These are phyloP conservation scores for Kuraishia floccosa DNA, from an alignment of 805 yeast genomes.

Conservation along the genomic window DNA sequence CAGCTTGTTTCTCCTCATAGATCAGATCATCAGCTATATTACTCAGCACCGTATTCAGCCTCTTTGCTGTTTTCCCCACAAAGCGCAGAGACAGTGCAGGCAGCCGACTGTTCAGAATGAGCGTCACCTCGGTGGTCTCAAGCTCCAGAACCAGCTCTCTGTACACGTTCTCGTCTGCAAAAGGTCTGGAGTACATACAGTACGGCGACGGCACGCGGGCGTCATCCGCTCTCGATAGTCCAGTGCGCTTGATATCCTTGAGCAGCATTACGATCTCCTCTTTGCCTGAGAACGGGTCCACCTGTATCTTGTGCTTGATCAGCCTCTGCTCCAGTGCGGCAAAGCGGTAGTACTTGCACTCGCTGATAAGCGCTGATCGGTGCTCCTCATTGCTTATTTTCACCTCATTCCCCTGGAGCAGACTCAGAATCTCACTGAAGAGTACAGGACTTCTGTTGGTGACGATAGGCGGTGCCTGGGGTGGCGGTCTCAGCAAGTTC, in stretches of 20 bases:
- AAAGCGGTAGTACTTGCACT: constrained; percentile 71
- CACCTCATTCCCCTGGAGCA: constrained; percentile 43
- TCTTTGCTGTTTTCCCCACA: constrained; percentile 14
- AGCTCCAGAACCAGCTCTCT: constrained; percentile 32
- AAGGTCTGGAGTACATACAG: constrained; percentile 35
- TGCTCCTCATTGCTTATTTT: constrained; percentile 39
- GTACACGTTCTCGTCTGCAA: constrained; percentile 20
- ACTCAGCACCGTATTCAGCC: constrained; percentile 9
- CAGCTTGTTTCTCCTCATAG: constrained; percentile 9
- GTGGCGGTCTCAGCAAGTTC: constrained; percentile 66
- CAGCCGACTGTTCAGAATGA: constrained; percentile 20
- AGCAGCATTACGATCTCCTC: constrained; percentile 50
- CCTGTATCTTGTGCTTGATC: constrained; percentile 34
- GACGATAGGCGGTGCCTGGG: constrained; percentile 46
- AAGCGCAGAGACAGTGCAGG: constrained; percentile 12
- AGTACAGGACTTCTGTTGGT: constrained; percentile 38
- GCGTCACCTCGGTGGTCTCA: constrained; percentile 15
- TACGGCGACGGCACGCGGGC: constrained; percentile 6
- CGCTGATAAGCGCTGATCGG: constrained; percentile 47
- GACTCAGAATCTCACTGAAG: constrained; percentile 42
- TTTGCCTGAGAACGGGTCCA: constrained; percentile 36
- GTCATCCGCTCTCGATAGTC: constrained; percentile 10
- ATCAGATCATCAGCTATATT: constrained; percentile 12
- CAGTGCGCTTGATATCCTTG: constrained; percentile 29
- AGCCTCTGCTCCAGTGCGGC: constrained; percentile 63